Base-by-base conservation (phyloP, 805 yeast genomes). In the Monosporozyma aquatica region DNA sequence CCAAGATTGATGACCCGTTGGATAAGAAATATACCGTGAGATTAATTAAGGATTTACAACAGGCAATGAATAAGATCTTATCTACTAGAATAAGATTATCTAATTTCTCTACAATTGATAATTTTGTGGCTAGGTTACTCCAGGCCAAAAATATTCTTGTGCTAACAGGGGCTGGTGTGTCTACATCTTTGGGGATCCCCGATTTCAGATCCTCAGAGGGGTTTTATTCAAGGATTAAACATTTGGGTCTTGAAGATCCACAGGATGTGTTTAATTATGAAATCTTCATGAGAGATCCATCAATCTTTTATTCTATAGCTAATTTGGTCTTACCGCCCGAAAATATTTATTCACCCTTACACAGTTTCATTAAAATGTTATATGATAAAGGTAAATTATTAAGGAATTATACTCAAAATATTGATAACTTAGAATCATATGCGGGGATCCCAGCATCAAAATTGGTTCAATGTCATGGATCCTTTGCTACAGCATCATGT, bases 81-180 rank as follows among this genome's bases (percentile, higher is more conserved):
- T 59, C 67, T 36, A 71, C 76, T 43, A 71, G 95, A 47, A 64
- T 74, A 2, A 65, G 81, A 48, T 53, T 82, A 20, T 68, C 71
- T 2, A 61, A 68, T 42, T 75, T 82, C 49, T 62, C 69, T 41
- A 73, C 80, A 0, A 54, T 85, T 3, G 82, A 78, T 13, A 78
- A 80, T 46, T 76, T 82, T 1, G 62, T 75, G 2, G 66, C 65
- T 2, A 72, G 72, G 26, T 67, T 89, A 20, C 50, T 66, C n/a
- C 64, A 64, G 5, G 76, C 92, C 1, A 55, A 69, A 14, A 80
- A 75, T 32, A 71, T 87, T 13, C 55, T 89, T 44, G 87, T 87
- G 0, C 59, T 87, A 14, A 85, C 95, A 0, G 97, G 97, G 9
- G 97, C 97, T 1, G 97, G 97, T 21, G 85, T 87, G 43, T 83